Conservation (phyloP, 495 filamentous ascomycete genomes). For the Penicillium bialowiezense region DNA sequence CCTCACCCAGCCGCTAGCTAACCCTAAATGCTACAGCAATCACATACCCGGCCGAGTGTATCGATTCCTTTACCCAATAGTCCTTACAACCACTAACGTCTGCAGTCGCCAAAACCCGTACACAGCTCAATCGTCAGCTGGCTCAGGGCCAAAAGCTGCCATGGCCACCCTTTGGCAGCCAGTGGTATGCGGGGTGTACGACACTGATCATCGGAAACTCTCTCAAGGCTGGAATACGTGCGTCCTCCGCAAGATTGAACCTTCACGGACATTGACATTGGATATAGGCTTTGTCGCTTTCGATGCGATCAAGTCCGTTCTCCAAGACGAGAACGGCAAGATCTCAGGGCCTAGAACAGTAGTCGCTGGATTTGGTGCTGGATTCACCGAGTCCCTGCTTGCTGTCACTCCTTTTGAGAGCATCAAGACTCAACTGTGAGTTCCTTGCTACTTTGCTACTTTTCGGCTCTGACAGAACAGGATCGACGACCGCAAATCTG, state of each 20-base stretch:
- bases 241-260: conserved; percentile 18
- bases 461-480: conserved; percentile 31
- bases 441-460: not conserved
- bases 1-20: conserved; percentile 11
- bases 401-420: conserved; percentile 97
- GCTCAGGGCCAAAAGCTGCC: conserved; percentile 82
- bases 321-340: conserved; percentile 82
- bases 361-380: conserved; percentile 90
- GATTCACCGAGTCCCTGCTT: conserved; percentile 87
- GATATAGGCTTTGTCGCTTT: conserved; percentile 86
- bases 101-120: conserved; percentile 87
- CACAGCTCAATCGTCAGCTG: conserved; percentile 87
- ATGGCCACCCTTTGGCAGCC: conserved; percentile 87
- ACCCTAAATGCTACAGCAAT: conserved; percentile 57
- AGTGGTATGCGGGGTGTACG: conserved; percentile 98
- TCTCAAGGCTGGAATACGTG: conserved; percentile 90
- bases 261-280: conserved; percentile 5
- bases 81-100: conserved; percentile 13
- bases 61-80: conserved; percentile 13
- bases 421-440: conserved; percentile 90
- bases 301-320: conserved; percentile 81
- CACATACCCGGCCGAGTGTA: conserved; percentile 97
- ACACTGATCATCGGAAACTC: conserved; percentile 97
- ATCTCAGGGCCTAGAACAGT: conserved; percentile 89
- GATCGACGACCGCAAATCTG: conserved; percentile 91